Evolutionary conservation across 441 rosid genomes (phyloP).

Genomic region (Populus hybrid): DNA sequence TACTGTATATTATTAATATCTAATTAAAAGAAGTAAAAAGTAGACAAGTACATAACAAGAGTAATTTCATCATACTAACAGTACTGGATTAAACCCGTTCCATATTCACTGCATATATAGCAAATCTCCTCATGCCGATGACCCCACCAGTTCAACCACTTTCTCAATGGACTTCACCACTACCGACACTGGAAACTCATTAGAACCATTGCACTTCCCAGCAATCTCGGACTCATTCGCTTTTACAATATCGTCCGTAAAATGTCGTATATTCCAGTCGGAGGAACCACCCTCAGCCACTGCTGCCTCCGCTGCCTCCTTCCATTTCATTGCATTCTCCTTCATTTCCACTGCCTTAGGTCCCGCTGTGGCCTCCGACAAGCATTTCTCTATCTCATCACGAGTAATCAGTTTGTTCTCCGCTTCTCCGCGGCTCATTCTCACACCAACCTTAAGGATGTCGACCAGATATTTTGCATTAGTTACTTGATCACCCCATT

Average conservation of each 20-base stretch:
- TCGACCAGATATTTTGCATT: constrained; percentile 61
- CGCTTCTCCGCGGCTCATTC: constrained; percentile 64
- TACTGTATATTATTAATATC: background rate
- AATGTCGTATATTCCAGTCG: constrained; percentile 48
- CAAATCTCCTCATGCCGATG: background rate
- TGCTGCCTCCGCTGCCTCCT: constrained; percentile 60
- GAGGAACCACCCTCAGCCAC: constrained; percentile 75
- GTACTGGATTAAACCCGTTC: background rate
- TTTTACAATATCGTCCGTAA: constrained; percentile 51
- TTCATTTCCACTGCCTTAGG: constrained; percentile 53
- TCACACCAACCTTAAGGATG: constrained; percentile 57
- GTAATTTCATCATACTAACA: background rate
- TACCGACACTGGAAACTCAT: background rate
- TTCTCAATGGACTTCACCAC: background rate
- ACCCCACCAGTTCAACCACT: background rate
- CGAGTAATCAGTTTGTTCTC: constrained; percentile 50
- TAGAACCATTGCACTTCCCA: background rate
- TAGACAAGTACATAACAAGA: too few species aligned
- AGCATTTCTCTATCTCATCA: constrained; percentile 59
- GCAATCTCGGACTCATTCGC: constrained; percentile 24
- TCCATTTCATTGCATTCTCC: constrained; percentile 62
- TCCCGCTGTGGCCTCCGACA: constrained; percentile 49
- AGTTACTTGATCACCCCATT: constrained; percentile 92
- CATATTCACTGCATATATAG: too few species aligned
- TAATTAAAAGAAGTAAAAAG: background rate